Percentiles rank a stretch among this genome's conserved stretches.
Conservation (phyloP, 2,329 filamentous ascomycete genomes). For the Trichoderma arundinaceum region DNA sequence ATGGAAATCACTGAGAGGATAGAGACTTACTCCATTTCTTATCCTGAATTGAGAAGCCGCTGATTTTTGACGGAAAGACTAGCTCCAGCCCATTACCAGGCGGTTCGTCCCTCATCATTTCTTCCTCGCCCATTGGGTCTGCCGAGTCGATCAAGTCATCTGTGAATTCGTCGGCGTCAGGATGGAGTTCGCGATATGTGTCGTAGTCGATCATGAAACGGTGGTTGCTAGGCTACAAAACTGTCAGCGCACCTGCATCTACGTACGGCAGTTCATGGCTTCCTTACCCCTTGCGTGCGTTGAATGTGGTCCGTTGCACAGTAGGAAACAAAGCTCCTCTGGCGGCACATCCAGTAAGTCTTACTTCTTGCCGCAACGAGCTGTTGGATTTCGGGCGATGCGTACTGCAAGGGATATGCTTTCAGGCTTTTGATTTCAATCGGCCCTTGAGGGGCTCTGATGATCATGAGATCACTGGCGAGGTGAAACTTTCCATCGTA, state of each 20-base stretch:
- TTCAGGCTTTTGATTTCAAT: background rate
- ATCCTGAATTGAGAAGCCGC: background rate
- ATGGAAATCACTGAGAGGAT: background rate
- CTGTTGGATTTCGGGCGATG: background rate
- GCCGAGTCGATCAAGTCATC: background rate
- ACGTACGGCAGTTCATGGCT: background rate
- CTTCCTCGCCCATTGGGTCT: constrained; percentile 1
- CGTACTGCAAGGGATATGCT: background rate
- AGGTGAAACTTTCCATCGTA: constrained; percentile 1
- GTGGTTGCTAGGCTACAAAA: background rate
- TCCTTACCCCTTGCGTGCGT: background rate
- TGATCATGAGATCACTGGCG: background rate
- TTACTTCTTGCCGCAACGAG: background rate
- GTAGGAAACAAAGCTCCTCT: constrained; percentile 7
- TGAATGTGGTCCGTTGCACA: background rate
- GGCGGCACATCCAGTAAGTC: background rate
- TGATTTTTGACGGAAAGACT: constrained; percentile 5
- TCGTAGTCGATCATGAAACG: constrained; percentile 6
- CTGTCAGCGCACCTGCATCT: background rate
- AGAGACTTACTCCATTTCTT: background rate
- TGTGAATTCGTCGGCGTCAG: background rate
- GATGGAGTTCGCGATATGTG: constrained; percentile 3
- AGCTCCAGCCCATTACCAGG: background rate
- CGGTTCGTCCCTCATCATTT: background rate
- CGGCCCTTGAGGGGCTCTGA: background rate